Evolutionary conservation across 2,329 filamentous ascomycete genomes (phyloP), one percentile per base, ranked within the genome.

Genomic region (Hypoxylon sp.): DNA sequence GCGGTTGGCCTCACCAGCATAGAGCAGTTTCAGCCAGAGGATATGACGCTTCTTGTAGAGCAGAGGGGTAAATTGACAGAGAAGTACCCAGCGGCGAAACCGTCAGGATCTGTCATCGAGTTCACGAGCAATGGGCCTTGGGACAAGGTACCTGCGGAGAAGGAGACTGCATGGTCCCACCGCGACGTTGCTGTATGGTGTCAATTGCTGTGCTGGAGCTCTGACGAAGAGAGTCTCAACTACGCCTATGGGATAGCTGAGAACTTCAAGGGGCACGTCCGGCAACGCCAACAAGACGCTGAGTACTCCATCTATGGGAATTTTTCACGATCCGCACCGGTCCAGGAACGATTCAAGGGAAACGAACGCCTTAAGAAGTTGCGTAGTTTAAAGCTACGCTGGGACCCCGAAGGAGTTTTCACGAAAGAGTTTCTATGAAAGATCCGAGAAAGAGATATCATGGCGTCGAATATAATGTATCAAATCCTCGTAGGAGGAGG

Each of bases 101-200:
- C 19, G 31, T 39, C 44, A 17, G 55, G 44, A 1, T 58, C 26
- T 1, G 44, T 50, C 6, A 58, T 58, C 13, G 55, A 58, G 22
- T 50, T 50, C 31, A 58, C 55, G 3, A 58, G 44, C 22, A 31
- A 37, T 24, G 44, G 44, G 3, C 44, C 44, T 17, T 58, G 55
- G 55, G 44, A 37, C 44, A 58, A 50, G 44, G 55, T 58, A 26
- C 5, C 44, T 4, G 19, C 19, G 6, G 55, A 50, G 13, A 51
- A 59, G 4, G 56, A 59, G 56, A 51, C 47, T 10, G 56, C 56
- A 1, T 59, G 56, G 46, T 59, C 56, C 11, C 56, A 59, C 22
- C 46, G 56, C 14, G 56, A 59, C 14, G 22, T 52, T 44, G 56
- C 56, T 4, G 39, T 22, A 13, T 59, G 56, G 56, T 59, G 56